These are phyloP conservation scores for Nemania sp. DNA, from an alignment of 2,329 filamentous ascomycete genomes.

Conservation along the genomic window DNA sequence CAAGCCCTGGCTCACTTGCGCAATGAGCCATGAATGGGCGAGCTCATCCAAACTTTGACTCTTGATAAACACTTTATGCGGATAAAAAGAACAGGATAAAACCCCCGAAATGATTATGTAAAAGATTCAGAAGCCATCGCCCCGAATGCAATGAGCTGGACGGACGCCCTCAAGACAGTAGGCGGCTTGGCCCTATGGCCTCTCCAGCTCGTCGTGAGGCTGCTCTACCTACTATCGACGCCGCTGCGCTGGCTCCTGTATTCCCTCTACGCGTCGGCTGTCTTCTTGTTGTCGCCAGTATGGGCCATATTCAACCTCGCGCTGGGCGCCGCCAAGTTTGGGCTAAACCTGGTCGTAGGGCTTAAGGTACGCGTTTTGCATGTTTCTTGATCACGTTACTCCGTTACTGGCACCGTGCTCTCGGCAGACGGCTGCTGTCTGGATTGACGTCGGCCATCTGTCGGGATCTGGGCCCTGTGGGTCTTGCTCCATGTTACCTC, in stretches of 20 bases:
- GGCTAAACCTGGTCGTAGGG: conserved; percentile 29
- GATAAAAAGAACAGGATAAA: not conserved
- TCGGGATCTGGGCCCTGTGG: no score
- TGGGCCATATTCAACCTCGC: conserved; percentile 28
- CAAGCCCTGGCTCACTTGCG: no score
- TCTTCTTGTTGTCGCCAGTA: conserved; percentile 38
- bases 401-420: no score
- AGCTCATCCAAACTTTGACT: no score
- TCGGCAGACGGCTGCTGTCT: no score
- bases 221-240: conserved; percentile 34
- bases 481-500: no score
- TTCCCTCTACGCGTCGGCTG: conserved; percentile 29
- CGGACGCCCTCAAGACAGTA: conserved; percentile 28
- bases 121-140: not conserved
- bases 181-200: conserved; percentile 29
- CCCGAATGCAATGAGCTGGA: conserved; percentile 17
- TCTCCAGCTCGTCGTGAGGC: conserved; percentile 21
- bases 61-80: no score
- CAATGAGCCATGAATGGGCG: no score
- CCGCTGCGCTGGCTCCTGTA: conserved; percentile 38
- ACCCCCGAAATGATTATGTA: not conserved
- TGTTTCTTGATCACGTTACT: not conserved
- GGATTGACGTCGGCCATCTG: no score
- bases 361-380: conserved; percentile 35
- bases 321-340: conserved; percentile 20